phyloP scores from a whole-genome alignment of 345 rosid species.

The Capsella bursapastoris region DNA sequence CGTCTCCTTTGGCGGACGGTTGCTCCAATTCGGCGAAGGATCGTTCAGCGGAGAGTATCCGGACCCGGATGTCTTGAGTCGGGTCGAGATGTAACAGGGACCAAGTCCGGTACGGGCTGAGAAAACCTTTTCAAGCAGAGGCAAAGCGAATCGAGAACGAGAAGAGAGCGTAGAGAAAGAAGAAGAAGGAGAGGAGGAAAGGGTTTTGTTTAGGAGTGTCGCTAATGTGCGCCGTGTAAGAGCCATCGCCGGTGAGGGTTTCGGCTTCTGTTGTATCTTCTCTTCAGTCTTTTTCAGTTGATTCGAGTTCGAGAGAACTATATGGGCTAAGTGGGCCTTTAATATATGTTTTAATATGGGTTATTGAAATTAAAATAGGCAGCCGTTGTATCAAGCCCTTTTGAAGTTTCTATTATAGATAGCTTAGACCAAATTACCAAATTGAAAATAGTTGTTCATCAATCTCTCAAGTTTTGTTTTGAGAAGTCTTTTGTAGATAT shows the following conservation, averaged over 20 bases:
- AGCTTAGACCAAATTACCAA: neutral
- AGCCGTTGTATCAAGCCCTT: neutral
- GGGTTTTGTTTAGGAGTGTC: conserved; percentile 46
- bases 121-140: conserved; percentile 50
- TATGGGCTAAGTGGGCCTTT: conserved; percentile 23
- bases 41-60: conserved; percentile 91
- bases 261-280: conserved; percentile 13
- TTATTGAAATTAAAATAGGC: no score
- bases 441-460: neutral
- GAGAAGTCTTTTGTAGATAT: neutral
- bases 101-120: conserved; percentile 37
- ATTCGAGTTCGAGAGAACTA: conserved; percentile 1
- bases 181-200: conserved; percentile 47
- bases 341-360: neutral
- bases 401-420: neutral
- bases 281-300: neutral
- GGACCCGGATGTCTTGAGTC: conserved; percentile 69
- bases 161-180: conserved; percentile 43
- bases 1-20: conserved; percentile 92
- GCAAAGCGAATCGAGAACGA: conserved; percentile 56
- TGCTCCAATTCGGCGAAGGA: conserved; percentile 92
- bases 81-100: conserved; percentile 46
- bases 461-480: neutral
- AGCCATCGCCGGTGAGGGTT: conserved; percentile 65
- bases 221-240: conserved; percentile 58